These are phyloP conservation scores for Salix arbutifolia DNA, from an alignment of 345 rosid genomes.

Conservation along the genomic window DNA sequence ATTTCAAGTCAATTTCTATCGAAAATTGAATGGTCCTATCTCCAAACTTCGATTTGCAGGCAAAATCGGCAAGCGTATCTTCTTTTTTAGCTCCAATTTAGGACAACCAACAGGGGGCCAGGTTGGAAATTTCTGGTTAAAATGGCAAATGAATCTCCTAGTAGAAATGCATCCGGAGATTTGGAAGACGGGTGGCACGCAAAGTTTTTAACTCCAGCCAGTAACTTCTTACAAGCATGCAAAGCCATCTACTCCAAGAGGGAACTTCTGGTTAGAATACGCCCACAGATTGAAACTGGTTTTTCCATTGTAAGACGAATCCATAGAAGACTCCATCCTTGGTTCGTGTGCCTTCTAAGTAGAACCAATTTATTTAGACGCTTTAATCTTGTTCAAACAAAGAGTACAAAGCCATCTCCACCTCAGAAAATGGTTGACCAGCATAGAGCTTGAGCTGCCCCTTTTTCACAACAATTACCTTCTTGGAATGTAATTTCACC, in stretches of 20 bases:
- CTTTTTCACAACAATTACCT: conserved; percentile 62
- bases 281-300: neutral
- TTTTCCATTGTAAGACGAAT: neutral
- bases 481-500: conserved; percentile 41
- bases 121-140: neutral
- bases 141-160: neutral
- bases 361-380: neutral
- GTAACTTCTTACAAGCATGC: neutral
- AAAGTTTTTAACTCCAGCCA: neutral
- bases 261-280: neutral
- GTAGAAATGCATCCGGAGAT: neutral
- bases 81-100: neutral
- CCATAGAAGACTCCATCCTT: neutral
- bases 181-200: neutral
- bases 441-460: conserved; percentile 69
- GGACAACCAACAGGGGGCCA: too few species aligned
- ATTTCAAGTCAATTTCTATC: neutral
- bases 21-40: neutral
- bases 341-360: neutral
- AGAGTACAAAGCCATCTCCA: conserved; percentile 55
- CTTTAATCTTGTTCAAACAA: conserved; percentile 37
- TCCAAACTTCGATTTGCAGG: neutral
- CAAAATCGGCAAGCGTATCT: neutral
- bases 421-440: conserved; percentile 69
- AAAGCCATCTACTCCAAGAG: neutral